These are phyloP conservation scores for Gossypium sturtianum DNA, from an alignment of 345 rosid species.

Conservation along the genomic window DNA sequence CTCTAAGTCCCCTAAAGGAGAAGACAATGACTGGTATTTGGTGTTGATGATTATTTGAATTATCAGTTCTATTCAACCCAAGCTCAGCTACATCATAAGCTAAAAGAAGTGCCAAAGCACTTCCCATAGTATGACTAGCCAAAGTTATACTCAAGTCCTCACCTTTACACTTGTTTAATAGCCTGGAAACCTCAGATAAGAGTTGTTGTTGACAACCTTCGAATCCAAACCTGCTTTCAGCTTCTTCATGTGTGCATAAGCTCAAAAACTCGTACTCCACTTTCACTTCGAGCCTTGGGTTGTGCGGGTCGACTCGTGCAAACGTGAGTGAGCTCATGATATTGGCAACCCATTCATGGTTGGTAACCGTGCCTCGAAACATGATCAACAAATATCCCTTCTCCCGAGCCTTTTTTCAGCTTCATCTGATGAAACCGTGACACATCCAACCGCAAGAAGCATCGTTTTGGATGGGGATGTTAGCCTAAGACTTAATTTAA, in stretches of 20 bases:
- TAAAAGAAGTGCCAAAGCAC: slow-evolving; percentile 72
- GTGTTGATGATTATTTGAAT: not conserved
- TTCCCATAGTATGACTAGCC: slow-evolving; percentile 90
- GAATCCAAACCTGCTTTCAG: slow-evolving; percentile 46
- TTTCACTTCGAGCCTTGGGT: slow-evolving; percentile 53
- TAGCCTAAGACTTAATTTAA: slow-evolving; percentile 47
- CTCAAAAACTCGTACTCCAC: slow-evolving; percentile 81
- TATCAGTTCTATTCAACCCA: slow-evolving; percentile 33
- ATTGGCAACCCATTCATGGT: slow-evolving; percentile 71
- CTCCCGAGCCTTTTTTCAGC: slow-evolving; percentile 51
- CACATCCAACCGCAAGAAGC: slow-evolving; percentile 50
- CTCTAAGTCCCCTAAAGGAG: slow-evolving; percentile 87
- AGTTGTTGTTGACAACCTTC: slow-evolving; percentile 81
- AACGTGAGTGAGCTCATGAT: slow-evolving; percentile 73
- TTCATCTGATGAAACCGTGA: slow-evolving; percentile 54
- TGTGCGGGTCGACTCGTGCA: slow-evolving; percentile 61
- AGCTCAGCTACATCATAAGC: slow-evolving; percentile 80
- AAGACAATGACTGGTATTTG: slow-evolving; percentile 50
- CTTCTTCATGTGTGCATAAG: slow-evolving; percentile 68
- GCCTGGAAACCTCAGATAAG: slow-evolving; percentile 60
- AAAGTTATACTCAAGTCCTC: slow-evolving; percentile 68
- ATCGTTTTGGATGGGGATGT: slow-evolving; percentile 48
- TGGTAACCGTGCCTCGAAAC: slow-evolving; percentile 78
- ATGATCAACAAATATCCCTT: slow-evolving; percentile 57
- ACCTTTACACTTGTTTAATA: slow-evolving; percentile 46